Base-by-base conservation (phyloP, 768 basidiomycete species). In the Aureoboletus auriporus region DNA sequence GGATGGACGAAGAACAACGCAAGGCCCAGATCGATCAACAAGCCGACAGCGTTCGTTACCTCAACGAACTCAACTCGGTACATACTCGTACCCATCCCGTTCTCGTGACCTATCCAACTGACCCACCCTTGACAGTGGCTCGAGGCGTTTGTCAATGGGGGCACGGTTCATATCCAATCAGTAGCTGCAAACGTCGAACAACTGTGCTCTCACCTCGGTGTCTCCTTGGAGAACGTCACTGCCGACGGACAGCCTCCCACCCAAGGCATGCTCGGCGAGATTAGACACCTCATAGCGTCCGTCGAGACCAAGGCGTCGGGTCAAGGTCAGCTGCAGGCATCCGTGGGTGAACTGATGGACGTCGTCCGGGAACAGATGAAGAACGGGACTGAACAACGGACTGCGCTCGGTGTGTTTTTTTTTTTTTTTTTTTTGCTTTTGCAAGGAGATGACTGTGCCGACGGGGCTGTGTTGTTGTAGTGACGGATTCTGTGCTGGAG, bases 101-200 rank as follows among this genome's bases (percentile, higher is more conserved):
- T 12, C 29, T 10, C n/a, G 17, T 1, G n/a, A 29, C 33, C 13
- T 16, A 30, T 27, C 40, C 4, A 57, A 39, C 49, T 10, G 13
- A 26, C 37, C 23, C 6, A 12, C 37, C 41, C 9, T 44, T 16
- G 17, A 51, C 49, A 87, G 81, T 93, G 91, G 91, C 75, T 93
- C 36, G 91, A 93, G 56, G 71, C 80, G 3, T 91, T 92, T 62
- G 87, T 91, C 34, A 82, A 80, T 35, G 82, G 83, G 38, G 83
- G 85, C n/a, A 83, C 82, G 0, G 76, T 78, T 12, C 86, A 90
- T 53, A 83, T 89, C 20, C 78, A 84, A 57, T 68, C 71, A 31
- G 71, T 90, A 12, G 77, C 81, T 9, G 70, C 71, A 14, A 77
- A 77, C 42, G 69, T 91, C 1, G 79, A 86, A 31, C 74, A 77